Percentiles rank a stretch among this genome's conserved stretches.
phyloP scores from a whole-genome alignment of 352 stramenopile genomes.

The Phytophthora sojae region DNA sequence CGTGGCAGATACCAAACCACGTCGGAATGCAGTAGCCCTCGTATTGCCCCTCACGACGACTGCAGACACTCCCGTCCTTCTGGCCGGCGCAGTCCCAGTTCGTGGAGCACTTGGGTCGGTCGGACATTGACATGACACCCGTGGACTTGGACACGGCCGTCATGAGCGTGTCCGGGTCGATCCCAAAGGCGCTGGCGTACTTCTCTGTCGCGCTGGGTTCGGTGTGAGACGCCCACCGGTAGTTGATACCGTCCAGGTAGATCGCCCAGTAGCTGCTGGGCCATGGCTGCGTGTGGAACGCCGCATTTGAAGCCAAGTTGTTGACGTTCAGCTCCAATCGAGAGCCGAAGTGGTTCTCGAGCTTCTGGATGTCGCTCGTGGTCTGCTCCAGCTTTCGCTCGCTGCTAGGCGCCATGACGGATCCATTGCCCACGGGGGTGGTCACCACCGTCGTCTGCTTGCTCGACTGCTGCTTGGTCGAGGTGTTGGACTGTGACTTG shows the following conservation, averaged over 20 bases:
- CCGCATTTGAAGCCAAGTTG: slow-evolving; percentile 25
- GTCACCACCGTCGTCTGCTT: slow-evolving; percentile 28
- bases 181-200: slow-evolving; percentile 52
- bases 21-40: slow-evolving; percentile 54
- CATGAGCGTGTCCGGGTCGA: slow-evolving; percentile 46
- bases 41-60: slow-evolving; percentile 35
- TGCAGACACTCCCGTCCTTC: slow-evolving; percentile 41
- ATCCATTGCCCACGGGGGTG: slow-evolving; percentile 12
- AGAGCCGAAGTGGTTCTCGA: slow-evolving; percentile 43
- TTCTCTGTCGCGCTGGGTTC: slow-evolving; percentile 47
- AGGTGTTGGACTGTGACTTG: slow-evolving; percentile 22
- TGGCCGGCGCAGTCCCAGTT: slow-evolving; percentile 41
- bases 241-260: slow-evolving; percentile 75
- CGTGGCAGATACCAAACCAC: slow-evolving; percentile 62
- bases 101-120: slow-evolving; percentile 33
- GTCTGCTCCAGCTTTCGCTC: slow-evolving; percentile 31
- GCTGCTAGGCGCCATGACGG: not conserved
- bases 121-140: slow-evolving; percentile 42
- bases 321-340: slow-evolving; percentile 42
- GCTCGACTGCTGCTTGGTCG: slow-evolving; percentile 9
- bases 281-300: slow-evolving; percentile 48
- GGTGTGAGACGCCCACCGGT: slow-evolving; percentile 38
- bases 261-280: slow-evolving; percentile 69
- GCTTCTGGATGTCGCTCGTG: slow-evolving; percentile 39
- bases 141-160: slow-evolving; percentile 42